These are phyloP conservation scores for Rhizopogon salebrosus DNA, from an alignment of 768 basidiomycete species.

Conservation along the genomic window DNA sequence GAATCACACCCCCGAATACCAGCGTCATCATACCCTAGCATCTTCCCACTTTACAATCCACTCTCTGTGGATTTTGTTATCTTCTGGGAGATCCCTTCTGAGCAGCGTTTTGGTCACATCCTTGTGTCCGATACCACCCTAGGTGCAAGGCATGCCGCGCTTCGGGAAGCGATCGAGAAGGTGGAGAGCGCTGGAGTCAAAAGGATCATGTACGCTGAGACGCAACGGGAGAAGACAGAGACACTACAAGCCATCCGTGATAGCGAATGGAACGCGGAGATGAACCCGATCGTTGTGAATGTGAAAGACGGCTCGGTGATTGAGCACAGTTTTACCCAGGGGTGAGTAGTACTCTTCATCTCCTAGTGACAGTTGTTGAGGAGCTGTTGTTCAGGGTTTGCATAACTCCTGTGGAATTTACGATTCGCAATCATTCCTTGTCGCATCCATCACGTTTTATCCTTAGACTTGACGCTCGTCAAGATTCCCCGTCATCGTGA, in stretches of 20 bases:
- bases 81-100: constrained; percentile 67
- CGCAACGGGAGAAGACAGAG: constrained; percentile 63
- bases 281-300: constrained; percentile 61
- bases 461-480: constrained; percentile 39
- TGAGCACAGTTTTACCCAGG: constrained; percentile 61
- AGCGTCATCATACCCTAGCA: constrained; percentile 36
- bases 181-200: constrained; percentile 61
- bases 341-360: constrained; percentile 43
- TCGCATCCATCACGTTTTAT: constrained; percentile 55
- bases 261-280: constrained; percentile 76
- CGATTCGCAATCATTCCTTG: constrained; percentile 68
- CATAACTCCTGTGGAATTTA: constrained; percentile 47
- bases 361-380: neutral
- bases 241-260: constrained; percentile 61
- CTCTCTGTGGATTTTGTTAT: constrained; percentile 65
- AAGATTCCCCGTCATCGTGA: constrained; percentile 11
- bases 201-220: constrained; percentile 90
- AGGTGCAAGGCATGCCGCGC: constrained; percentile 63
- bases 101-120: constrained; percentile 57
- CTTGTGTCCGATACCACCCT: constrained; percentile 53
- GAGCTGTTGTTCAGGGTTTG: constrained; percentile 42
- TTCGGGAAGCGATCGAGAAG: constrained; percentile 56
- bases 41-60: constrained; percentile 83
- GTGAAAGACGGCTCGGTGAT: constrained; percentile 39
- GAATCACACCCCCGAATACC: constrained; percentile 56